Base-by-base conservation (phyloP, 257 asterid genomes). In the Solanum virginianum region DNA sequence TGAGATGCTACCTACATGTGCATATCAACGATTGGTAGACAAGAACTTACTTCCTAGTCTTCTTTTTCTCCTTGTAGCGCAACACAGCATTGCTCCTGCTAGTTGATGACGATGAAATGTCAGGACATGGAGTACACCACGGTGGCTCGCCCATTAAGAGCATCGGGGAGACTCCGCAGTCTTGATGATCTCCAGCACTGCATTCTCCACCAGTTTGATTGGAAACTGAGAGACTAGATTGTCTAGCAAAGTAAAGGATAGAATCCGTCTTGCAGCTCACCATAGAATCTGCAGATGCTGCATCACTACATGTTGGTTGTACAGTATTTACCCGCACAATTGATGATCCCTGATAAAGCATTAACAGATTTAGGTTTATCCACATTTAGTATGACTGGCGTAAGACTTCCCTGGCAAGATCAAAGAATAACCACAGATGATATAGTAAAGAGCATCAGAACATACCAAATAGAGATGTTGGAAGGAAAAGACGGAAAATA, bases 21-120 rank as follows among this genome's bases (percentile, higher is more conserved):
- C 62, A 29, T 51, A 49, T 77, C 45, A 77, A 24, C 24, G n/a
- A 14, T 24, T 77, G 15, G 16, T 51, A 53, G 84, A 81, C 29
- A 57, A 47, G 66, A 70, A 45, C 88, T 90, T 87, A 91, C 94
- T 88, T 86, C 91, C 98, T 92, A 82, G 95, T 87, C 91, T 97
- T 97, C 90, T 95, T 97, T 96, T 97, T 97, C 88, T 97, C 98
- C 92, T 90, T 95, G 89, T 97, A 97, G 68, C 99, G 98, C 93
- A 91, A 84, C 77, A 97, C 99, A 70, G 98, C 99, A 87, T 92
- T 90, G 77, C 81, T 95, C 90, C 99, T 90, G 85, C 91, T 91
- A 57, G 94, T 89, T 49, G 95, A 85, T 86, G 92, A 93, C 36
- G 82, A 49, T 20, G 94, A 88, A 89, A 62, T 87, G 77, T 97